These are phyloP conservation scores for Neoascochyta sp. DNA, from an alignment of 2,329 filamentous ascomycete species.

Conservation along the genomic window DNA sequence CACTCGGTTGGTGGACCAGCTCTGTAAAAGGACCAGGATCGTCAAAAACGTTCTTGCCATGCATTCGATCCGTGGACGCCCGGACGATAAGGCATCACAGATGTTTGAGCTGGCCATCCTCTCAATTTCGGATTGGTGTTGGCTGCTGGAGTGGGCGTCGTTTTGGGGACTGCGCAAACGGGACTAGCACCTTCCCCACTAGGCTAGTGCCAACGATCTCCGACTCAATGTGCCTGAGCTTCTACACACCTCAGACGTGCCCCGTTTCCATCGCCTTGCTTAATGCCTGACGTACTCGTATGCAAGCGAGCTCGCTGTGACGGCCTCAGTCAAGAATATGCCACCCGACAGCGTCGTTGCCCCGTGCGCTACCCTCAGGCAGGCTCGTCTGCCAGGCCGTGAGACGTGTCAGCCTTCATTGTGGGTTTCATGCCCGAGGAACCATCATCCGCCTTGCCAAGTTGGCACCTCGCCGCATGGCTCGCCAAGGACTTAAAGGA, in stretches of 20 bases:
- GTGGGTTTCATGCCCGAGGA: conserved; percentile 40
- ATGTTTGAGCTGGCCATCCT: conserved; percentile 29
- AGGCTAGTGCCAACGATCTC: conserved; percentile 20
- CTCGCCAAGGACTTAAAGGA: conserved; percentile 39
- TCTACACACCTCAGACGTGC: conserved; percentile 30
- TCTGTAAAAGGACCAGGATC: conserved; percentile 13
- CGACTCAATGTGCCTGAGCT: conserved; percentile 25
- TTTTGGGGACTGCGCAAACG: conserved; percentile 11
- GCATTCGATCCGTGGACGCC: conserved; percentile 22
- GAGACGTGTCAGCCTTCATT: conserved; percentile 41
- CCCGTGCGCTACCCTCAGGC: conserved; percentile 26
- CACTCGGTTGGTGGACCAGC: conserved; percentile 8
- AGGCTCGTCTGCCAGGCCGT: conserved; percentile 28
- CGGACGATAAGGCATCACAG: conserved; percentile 32
- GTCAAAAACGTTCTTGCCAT: conserved; percentile 21
- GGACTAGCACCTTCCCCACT: conserved; percentile 9
- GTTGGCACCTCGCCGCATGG: conserved; percentile 16
- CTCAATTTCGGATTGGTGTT: conserved; percentile 21
- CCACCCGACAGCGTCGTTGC: conserved; percentile 24
- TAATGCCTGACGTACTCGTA: conserved; percentile 32
- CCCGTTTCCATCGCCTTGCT: conserved; percentile 32
- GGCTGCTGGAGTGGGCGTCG: conserved; percentile 10
- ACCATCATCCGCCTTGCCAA: conserved; percentile 27
- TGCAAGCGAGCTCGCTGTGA: conserved; percentile 20
- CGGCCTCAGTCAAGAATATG: conserved; percentile 25